Evolutionary conservation across 805 yeast genomes (phyloP).

Genomic region (Metschnikowia peoriensis): DNA sequence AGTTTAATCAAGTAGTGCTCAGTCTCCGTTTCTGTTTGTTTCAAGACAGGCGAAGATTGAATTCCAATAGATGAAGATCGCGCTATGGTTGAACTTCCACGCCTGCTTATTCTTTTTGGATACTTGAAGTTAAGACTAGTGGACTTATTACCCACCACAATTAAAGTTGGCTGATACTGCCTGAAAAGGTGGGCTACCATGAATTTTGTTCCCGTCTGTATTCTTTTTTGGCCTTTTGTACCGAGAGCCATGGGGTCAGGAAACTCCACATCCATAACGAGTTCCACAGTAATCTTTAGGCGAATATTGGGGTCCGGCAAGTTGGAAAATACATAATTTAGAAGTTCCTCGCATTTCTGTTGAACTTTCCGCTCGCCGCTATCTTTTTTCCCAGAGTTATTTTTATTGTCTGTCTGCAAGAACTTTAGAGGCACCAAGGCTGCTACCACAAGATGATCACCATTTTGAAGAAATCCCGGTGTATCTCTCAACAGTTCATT

Average conservation of each 20-base stretch:
- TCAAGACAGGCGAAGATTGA: not conserved
- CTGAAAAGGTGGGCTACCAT: slow-evolving; percentile 36
- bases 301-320: slow-evolving; percentile 21
- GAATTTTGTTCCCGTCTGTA: slow-evolving; percentile 28
- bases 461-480: slow-evolving; percentile 31
- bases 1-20: slow-evolving; percentile 35
- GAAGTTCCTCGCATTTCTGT: slow-evolving; percentile 23
- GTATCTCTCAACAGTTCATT: slow-evolving; percentile 5
- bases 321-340: slow-evolving; percentile 19
- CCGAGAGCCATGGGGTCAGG: slow-evolving; percentile 9
- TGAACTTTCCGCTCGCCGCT: slow-evolving; percentile 18
- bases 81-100: slow-evolving; percentile 2
- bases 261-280: slow-evolving; percentile 26
- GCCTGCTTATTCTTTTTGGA: slow-evolving; percentile 28
- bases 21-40: slow-evolving; percentile 5
- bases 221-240: slow-evolving; percentile 1
- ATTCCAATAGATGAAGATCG: slow-evolving; percentile 8
- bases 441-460: slow-evolving; percentile 39
- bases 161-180: slow-evolving; percentile 42
- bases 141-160: slow-evolving; percentile 38
- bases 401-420: slow-evolving; percentile 14
- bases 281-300: slow-evolving; percentile 41
- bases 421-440: slow-evolving; percentile 31
- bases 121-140: slow-evolving; percentile 43
- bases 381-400: slow-evolving; percentile 10